Evolutionary conservation across 768 basidiomycete genomes (phyloP), one percentile per base, ranked within the genome.

Genomic region (Rubroboletus satanas): DNA sequence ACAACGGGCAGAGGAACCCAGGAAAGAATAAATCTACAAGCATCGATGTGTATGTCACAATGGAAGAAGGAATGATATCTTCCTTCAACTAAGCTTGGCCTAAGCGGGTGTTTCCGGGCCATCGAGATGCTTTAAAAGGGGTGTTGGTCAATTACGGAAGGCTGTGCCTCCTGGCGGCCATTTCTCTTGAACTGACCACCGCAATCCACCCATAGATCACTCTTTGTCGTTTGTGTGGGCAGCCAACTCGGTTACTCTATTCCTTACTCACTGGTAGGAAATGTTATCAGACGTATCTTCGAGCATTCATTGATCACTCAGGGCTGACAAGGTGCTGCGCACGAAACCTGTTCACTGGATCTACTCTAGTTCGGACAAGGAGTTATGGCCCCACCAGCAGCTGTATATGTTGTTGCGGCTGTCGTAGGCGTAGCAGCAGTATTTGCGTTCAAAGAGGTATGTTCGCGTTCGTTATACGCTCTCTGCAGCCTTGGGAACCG

Each of bases 371-470:
- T 49, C 17, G 44, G 23, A 59, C 36, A 23, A 43, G 47, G 21
- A 35, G 7, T 28, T 8, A 70, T 72, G 69, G 45, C 67, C 18
- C 66, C 71, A 11, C 69, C 65, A 31, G 71, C 61, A 52, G 79
- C 73, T 10, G 76, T 82, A 10, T 80, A 80, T 54, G 76, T 83
- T 49, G 68, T 78, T 26, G 82, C 77, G 8, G 73, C 78, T n/a
- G 62, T 84, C 23, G 76, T 75, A 15, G 71, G 77, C 3, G 71
- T 80, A 23, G 83, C 79, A 33, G 82, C 76, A 18, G 74, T 66
- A 1, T n/a, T 78, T 38, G 82, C 76, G 1, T 83, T 87, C 70
- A 80, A 83, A 60, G 79, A 85, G 77, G 84, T 84, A 51, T 39
- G 75, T 66, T 29, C 21, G 36, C 35, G 36, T 41, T 17, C 21